phyloP scores from a whole-genome alignment of 2,329 filamentous ascomycete genomes.

The Calonectria leucothoes region DNA sequence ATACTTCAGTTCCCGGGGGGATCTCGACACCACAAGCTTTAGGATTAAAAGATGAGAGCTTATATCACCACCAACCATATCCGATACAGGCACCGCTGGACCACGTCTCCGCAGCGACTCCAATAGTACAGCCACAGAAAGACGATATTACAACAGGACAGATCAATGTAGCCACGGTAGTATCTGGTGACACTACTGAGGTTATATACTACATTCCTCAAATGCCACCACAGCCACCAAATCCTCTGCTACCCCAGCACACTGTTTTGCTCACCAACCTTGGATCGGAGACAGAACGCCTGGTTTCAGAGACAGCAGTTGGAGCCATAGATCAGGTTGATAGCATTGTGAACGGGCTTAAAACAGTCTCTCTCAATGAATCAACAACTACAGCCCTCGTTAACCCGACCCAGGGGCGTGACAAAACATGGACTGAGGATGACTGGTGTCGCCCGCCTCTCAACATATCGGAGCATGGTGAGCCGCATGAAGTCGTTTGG shows the following conservation, averaged over 20 bases:
- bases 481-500: background rate
- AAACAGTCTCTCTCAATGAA: background rate
- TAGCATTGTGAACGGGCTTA: background rate
- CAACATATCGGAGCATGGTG: background rate
- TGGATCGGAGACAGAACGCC: background rate
- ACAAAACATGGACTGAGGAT: conserved; percentile 5
- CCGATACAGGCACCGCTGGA: background rate
- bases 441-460: conserved; percentile 11
- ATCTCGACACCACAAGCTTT: background rate
- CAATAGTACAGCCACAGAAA: background rate
- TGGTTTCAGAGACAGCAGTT: too few relatives aligned
- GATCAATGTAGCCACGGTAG: background rate
- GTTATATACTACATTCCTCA: background rate
- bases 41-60: background rate
- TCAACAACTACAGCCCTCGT: background rate
- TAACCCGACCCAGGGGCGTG: background rate
- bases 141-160: background rate
- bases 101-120: background rate
- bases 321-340: background rate
- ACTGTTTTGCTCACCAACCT: background rate
- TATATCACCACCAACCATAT: background rate
- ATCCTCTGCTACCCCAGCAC: background rate
- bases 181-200: background rate
- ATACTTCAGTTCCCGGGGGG: background rate
- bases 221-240: background rate